Base-by-base conservation (phyloP, 495 filamentous ascomycete species). In the Penicillium desertorum region DNA sequence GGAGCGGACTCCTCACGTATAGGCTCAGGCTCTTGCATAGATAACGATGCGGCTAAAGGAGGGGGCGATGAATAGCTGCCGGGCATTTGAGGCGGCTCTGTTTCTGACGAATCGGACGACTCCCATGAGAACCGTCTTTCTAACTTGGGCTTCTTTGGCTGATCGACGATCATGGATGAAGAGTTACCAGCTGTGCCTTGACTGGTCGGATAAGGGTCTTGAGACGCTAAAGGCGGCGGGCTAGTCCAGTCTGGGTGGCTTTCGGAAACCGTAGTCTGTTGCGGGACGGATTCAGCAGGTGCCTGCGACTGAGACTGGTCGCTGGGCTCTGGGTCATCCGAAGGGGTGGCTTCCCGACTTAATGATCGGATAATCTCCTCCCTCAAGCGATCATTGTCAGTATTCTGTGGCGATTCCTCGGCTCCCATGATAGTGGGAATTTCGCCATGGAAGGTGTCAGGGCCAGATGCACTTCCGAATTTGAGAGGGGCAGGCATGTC, bases 301-400 rank as follows among this genome's bases (percentile, higher is more conserved):
- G 75, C 50, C 51, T 61, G 45, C 45, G 58, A 17, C 45, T 69
- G 64, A 14, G 69, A 50, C 22, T 65, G 68, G 12, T 59, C 58
- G 1, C 42, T 59, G 11, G 60, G 48, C 8, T 72, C 71, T 2
- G 63, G 71, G 27, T 71, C 69, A 8, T 77, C 64, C 4, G 74
- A 71, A 6, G 69, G 67, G 1, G 63, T 69, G 49, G 67, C 67
- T 48, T 77, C 67, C 10, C 84, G 80, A 61, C 81, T 91, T 12
- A 94, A 71, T n/a, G 84, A 88, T 36, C 82, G 83, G 25, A 92
- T 88, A 34, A 95, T 95, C 61, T 96, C 91, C 59, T 91, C 86
- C 29, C 86, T 76, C 48, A 95, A 71, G 50, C 84, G 80, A 57
- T 96, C 91, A 61, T 81, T 92, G 61, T 95, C 89, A 34, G 85